Evolutionary conservation across 805 yeast genomes (phyloP).

Genomic region (Isabelozyma heimii): DNA sequence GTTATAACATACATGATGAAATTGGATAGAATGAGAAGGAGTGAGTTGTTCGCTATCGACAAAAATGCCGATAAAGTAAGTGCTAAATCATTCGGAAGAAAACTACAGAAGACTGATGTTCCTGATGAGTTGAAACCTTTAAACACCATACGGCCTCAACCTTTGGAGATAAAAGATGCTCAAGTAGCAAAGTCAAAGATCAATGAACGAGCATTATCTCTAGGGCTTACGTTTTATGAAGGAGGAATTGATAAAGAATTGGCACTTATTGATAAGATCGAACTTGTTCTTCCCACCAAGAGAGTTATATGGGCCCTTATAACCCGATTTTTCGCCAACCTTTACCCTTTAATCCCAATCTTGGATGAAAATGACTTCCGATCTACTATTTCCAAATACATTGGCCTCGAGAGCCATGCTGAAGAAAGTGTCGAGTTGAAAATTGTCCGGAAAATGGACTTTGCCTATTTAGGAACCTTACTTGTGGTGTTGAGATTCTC

Average conservation of each 20-base stretch:
- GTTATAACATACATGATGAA: too few relatives aligned
- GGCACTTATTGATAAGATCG: slow-evolving; percentile 25
- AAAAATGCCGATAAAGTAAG: too few relatives aligned
- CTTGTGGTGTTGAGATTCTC: slow-evolving; percentile 16
- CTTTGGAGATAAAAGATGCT: not conserved
- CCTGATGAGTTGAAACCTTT: too few relatives aligned
- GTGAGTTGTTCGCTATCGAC: too few relatives aligned
- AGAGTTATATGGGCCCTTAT: slow-evolving; percentile 36
- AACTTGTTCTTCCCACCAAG: slow-evolving; percentile 33
- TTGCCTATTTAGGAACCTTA: slow-evolving; percentile 13
- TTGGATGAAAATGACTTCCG: slow-evolving; percentile 36
- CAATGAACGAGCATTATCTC: slow-evolving; percentile 14
- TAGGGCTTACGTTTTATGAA: slow-evolving; percentile 28
- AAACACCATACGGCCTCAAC: not conserved
- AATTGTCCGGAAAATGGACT: not conserved
- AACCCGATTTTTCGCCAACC: slow-evolving; percentile 37
- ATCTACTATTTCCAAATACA: not conserved
- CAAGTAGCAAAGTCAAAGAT: slow-evolving; percentile 4
- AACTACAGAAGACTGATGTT: not conserved
- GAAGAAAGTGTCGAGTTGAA: slow-evolving; percentile 3
- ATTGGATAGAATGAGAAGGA: too few relatives aligned
- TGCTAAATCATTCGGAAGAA: not conserved
- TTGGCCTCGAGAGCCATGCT: slow-evolving; percentile 5
- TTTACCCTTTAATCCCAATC: slow-evolving; percentile 45
- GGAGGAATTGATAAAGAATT: slow-evolving; percentile 24